A percentile compares a stretch with the other conserved stretches of the same genome.
Conservation (phyloP, 257 asterid species). For the Scutellaria galericulata region DNA sequence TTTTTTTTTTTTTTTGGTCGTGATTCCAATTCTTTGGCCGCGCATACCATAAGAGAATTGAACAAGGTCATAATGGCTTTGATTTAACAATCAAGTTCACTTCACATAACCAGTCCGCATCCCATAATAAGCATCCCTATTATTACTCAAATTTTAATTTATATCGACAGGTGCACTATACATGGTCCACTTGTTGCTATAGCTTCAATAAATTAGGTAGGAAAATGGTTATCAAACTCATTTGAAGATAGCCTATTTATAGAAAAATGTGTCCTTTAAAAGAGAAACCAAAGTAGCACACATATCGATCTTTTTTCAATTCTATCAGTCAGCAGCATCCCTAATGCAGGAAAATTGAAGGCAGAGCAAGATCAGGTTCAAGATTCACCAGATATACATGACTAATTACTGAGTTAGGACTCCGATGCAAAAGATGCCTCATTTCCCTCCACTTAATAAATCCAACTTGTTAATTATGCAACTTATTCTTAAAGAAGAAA, state of each 20-base stretch:
- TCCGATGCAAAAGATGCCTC: conserved; percentile 17
- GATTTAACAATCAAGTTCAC: no score
- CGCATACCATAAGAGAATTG: no score
- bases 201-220: not conserved
- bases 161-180: no score
- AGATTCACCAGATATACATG: not conserved
- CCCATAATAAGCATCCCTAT: no score
- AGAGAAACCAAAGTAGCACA: not conserved
- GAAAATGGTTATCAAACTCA: not conserved
- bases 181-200: not conserved
- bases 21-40: no score
- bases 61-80: no score
- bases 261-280: not conserved
- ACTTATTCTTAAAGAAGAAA: conserved; percentile 20
- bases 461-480: conserved; percentile 17
- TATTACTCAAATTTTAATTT: no score
- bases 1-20: no score
- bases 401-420: not conserved
- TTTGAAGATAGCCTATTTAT: not conserved
- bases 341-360: not conserved
- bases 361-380: not conserved
- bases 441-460: conserved; percentile 19
- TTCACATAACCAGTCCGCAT: no score
- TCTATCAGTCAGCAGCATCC: conserved; percentile 7
- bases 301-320: not conserved